A percentile compares a stretch with the other conserved stretches of the same genome.
phyloP scores from a whole-genome alignment of 495 filamentous ascomycete genomes.

The Ramalina intermedia region DNA sequence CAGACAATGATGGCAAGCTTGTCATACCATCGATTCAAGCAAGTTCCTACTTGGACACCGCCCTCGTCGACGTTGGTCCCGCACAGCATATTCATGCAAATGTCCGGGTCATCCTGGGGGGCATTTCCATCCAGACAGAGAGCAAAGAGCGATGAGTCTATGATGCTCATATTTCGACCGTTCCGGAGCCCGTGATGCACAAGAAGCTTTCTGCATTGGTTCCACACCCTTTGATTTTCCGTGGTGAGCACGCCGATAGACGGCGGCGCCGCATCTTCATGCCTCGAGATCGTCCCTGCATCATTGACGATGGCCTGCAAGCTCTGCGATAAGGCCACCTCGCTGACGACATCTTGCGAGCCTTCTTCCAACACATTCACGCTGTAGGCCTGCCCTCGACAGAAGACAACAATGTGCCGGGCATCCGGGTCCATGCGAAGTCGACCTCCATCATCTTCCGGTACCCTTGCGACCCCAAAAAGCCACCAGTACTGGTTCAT shows the following conservation, averaged over 20 bases:
- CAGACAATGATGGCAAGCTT: constrained; percentile 4
- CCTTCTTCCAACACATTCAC: background rate
- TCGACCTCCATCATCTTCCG: constrained; percentile 3
- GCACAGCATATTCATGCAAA: constrained; percentile 2
- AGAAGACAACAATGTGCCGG: constrained; percentile 3
- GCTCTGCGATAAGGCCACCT: background rate
- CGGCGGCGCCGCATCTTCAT: background rate
- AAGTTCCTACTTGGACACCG: constrained; percentile 1
- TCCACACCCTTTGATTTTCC: constrained; percentile 4
- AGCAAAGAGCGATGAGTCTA: constrained; percentile 6
- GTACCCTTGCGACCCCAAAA: background rate
- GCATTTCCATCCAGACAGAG: constrained; percentile 2
- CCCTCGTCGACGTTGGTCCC: background rate
- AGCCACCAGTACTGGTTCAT: constrained; percentile 8
- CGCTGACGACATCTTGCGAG: background rate
- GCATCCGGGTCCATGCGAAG: constrained; percentile 1
- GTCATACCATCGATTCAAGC: constrained; percentile 6
- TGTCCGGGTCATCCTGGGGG: background rate
- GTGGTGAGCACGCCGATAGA: background rate
- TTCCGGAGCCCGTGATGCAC: background rate
- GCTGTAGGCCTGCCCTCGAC: constrained; percentile 2
- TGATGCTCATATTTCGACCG: background rate
- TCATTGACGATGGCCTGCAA: background rate
- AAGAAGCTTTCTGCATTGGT: background rate
- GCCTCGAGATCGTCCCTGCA: background rate